Conservation (phyloP, 2,329 filamentous ascomycete species). For the Exophiala sp. region DNA sequence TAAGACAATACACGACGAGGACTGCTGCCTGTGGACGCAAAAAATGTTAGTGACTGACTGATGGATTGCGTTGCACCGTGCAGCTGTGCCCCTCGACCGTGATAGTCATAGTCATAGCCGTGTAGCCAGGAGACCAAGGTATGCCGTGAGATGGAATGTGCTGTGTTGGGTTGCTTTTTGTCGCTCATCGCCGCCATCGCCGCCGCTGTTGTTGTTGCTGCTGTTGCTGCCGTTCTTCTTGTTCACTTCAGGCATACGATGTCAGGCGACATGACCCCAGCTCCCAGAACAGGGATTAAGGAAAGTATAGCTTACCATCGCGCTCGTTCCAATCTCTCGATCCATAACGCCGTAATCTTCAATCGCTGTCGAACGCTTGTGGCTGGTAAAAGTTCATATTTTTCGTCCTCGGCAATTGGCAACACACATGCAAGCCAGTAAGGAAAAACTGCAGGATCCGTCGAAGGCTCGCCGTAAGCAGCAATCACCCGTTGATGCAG, state of each 20-base stretch:
- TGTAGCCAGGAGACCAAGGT: background rate
- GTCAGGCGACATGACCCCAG: constrained; percentile 1
- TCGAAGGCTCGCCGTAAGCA: constrained; percentile 70
- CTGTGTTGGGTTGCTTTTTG: background rate
- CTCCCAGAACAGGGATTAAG: constrained; percentile 8
- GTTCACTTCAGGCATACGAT: constrained; percentile 21
- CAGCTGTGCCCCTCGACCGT: constrained; percentile 4
- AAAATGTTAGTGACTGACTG: constrained; percentile 24
- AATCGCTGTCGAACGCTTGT: constrained; percentile 72
- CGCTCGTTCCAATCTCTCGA: constrained; percentile 60
- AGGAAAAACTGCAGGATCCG: constrained; percentile 70
- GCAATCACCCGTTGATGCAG: constrained; percentile 64
- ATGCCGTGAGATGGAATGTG: no score
- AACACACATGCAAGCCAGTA: constrained; percentile 87
- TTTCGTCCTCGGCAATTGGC: constrained; percentile 69
- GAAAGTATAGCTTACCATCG: constrained; percentile 56
- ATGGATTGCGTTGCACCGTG: background rate
- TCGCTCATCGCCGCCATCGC: background rate
- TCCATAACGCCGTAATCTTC: constrained; percentile 78
- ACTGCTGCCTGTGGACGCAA: constrained; percentile 27
- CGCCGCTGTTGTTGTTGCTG: background rate
- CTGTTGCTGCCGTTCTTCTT: constrained; percentile 10
- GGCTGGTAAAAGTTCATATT: constrained; percentile 67
- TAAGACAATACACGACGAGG: constrained; percentile 37
- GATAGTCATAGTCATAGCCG: no score